These are phyloP conservation scores for Candida pini DNA, from an alignment of 805 yeast species.

Conservation along the genomic window DNA sequence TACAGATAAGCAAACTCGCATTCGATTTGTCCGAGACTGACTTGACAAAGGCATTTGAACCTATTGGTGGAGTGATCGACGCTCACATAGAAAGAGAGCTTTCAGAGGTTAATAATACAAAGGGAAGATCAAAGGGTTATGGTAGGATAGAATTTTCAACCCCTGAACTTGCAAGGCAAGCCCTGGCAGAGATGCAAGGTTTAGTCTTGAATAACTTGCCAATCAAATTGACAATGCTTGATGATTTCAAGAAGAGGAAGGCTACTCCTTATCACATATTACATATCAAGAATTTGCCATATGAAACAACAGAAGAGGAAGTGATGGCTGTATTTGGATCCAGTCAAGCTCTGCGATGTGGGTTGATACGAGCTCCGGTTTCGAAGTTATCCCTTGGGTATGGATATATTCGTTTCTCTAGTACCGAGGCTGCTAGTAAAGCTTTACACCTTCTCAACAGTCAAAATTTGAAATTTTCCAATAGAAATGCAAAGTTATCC, in stretches of 20 bases:
- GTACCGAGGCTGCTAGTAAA: slow-evolving; percentile 33
- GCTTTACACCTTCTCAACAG: no score
- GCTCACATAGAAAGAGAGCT: slow-evolving; percentile 11
- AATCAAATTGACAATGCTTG: slow-evolving; percentile 15
- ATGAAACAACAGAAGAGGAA: slow-evolving; percentile 20
- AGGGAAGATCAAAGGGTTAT: slow-evolving; percentile 16
- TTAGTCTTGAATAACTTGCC: slow-evolving; percentile 24
- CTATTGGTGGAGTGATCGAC: slow-evolving; percentile 19
- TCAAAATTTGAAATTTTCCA: slow-evolving; percentile 34
- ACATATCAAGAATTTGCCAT: slow-evolving; percentile 24
- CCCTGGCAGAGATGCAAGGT: slow-evolving; percentile 28
- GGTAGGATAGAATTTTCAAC: slow-evolving; percentile 21
- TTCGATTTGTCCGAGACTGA: slow-evolving; percentile 19
- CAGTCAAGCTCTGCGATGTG: slow-evolving; percentile 24
- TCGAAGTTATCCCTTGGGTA: slow-evolving; percentile 37
- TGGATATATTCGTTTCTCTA: slow-evolving; percentile 57
- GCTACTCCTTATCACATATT: slow-evolving; percentile 18
- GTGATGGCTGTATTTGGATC: slow-evolving; percentile 22
- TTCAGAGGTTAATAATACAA: background rate
- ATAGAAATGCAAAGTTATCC: slow-evolving; percentile 34
- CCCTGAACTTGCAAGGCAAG: slow-evolving; percentile 17
- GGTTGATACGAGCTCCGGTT: slow-evolving; percentile 25
- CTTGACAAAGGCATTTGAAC: slow-evolving; percentile 19
- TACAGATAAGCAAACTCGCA: slow-evolving; percentile 19
- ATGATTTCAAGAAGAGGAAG: slow-evolving; percentile 7